Base-by-base conservation (phyloP, 2,329 filamentous ascomycete species). In the Nemania sp. region DNA sequence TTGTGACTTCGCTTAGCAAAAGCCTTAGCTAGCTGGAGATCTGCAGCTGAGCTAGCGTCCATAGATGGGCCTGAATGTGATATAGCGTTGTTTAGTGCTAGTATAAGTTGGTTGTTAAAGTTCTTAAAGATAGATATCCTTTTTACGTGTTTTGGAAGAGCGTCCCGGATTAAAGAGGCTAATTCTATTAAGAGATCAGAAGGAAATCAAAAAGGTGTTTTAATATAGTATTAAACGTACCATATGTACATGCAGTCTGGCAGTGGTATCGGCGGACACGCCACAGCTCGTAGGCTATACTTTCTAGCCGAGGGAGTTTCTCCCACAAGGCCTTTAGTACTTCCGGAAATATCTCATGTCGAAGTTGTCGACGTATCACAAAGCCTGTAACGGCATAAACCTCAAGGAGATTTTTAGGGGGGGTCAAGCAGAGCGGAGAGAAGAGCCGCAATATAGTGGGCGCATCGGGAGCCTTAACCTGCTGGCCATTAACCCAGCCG, bases 201-300 rank as follows among this genome's bases (percentile, higher is more conserved):
- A 59, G 56, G 27, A 49, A 49, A 49, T 49, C 27, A 49, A 59
- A 49, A 47, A 47, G 24, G 55, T 58, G 41, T 47, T 58, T 58
- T 47, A 47, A 47, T 58, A 58, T 58, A 49, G 41, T 58, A 58
- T 58, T 57, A 32, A 57, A 57, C 55, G 55, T 47, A 57, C 55
- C 55, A 57, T 47, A 57, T 57, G 55, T 57, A 57, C 55, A 57
- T 47, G 41, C 38, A 57, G 55, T 29, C 55, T 58, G 55, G 5
- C 1, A 27, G 20, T 55, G 52, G 52, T 6, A 75, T 64, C 70
- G 32, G 13, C 72, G 66, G 72, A 59, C 70, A 73, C 75, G 59
- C 79, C 78, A 81, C 24, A 76, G 77, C 68, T 82, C 79, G 45
- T 77, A 77, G 59, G 68, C 61, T 13, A 79, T 64, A 58, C 69